Base-by-base conservation (phyloP, 1,139 yeast species). In the Yamadazyma triangularis region DNA sequence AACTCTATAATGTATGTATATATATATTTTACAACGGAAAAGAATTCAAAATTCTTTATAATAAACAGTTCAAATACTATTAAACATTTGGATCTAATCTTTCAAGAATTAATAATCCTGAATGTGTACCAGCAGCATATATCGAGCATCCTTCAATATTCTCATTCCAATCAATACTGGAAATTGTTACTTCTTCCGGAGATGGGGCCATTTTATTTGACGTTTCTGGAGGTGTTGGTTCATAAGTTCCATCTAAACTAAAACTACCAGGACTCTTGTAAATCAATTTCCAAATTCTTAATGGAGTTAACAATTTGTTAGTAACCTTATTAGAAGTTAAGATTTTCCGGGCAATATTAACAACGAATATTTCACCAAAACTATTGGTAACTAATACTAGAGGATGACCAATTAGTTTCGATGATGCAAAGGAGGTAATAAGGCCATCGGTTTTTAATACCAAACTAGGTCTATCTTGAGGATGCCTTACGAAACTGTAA, bases 101-200 rank as follows among this genome's bases (percentile, higher is more conserved):
- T 41, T 84, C 94, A 12, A 87, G 48, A 1, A 87, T 60, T 7
- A 87, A 44, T 15, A 87, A 46, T 0, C 96, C 96, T 4, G 77
- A 62, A 5, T 73, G 70, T 11, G 82, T 70, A 1, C 79, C 79
- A n/a, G 80, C 79, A 3, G 81, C 80, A 53, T 71, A 82, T 52
- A 73, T 64, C 11, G 79, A 77, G n/a, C 77, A 77, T 21, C 68
- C 69, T 1, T 42, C 35, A 1, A 53, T 39, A 29, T 64, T 67
- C 34, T 77, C 83, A 45, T 77, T 76, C 89, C 95, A 84, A 8
- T 74, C 70, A 2, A 79, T 36, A 5, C 76, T 51, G 0, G 80
- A 69, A 4, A 85, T 60, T 13, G 64, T 56, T 3, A 79, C 62
- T 10, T 77, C 72, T 8, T 72, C 64, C 3, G 87, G 82, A 36